These are phyloP conservation scores for Papilionanthe hybrid DNA, from an alignment of 116 monocot genomes.

Conservation along the genomic window DNA sequence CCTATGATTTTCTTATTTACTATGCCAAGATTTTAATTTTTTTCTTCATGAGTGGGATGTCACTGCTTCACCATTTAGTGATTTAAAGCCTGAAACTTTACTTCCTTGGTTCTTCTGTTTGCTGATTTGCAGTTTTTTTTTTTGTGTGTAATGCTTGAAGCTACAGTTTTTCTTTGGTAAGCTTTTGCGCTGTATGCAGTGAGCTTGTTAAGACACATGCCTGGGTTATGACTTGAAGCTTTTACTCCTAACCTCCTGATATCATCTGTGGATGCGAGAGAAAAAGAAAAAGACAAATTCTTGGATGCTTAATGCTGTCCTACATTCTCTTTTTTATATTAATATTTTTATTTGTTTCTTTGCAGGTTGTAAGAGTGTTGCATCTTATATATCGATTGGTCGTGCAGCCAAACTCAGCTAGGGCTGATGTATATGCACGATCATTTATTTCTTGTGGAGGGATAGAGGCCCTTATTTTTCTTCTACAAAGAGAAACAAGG, in stretches of 20 bases:
- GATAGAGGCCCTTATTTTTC: constrained; percentile 79
- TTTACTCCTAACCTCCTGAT: not conserved
- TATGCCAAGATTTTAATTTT: not conserved
- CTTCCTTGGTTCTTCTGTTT: not conserved
- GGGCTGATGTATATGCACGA: constrained; percentile 64
- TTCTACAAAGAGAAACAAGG: constrained; percentile 84
- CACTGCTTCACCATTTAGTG: not conserved
- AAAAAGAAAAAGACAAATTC: not conserved
- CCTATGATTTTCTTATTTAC: not conserved
- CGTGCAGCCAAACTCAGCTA: constrained; percentile 86
- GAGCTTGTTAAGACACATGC: not conserved
- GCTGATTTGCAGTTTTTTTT: not conserved
- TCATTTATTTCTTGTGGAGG: constrained; percentile 85
- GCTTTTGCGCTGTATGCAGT: not conserved
- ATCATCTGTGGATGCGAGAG: not conserved
- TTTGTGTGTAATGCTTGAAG: not conserved
- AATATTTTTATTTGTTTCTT: constrained; percentile 8
- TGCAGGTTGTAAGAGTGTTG: constrained; percentile 86
- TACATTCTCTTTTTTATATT: constrained; percentile 3
- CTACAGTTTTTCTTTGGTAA: not conserved
- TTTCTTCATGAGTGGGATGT: not conserved
- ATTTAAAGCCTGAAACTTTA: not conserved
- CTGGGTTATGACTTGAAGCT: not conserved
- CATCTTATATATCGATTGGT: constrained; percentile 88
- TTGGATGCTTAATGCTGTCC: not conserved